phyloP scores from a whole-genome alignment of 345 rosid genomes.

The Psidium guajava region DNA sequence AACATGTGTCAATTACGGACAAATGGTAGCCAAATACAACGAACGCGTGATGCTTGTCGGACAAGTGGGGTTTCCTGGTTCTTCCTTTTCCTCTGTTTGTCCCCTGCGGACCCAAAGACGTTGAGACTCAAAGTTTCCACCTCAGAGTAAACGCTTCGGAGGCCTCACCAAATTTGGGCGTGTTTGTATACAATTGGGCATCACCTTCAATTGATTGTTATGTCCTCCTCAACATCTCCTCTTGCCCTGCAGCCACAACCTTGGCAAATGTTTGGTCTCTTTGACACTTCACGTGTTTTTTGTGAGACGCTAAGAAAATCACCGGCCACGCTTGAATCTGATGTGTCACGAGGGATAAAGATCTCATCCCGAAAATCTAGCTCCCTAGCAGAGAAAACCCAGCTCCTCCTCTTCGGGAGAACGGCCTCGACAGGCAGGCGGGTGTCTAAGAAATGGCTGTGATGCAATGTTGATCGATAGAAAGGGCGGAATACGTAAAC shows the following conservation, averaged over 20 bases:
- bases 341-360: neutral
- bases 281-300: neutral
- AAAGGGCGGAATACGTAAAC: neutral
- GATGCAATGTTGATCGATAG: no score
- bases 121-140: neutral
- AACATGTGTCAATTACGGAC: no score
- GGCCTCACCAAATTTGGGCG: neutral
- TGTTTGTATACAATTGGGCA: neutral
- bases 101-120: neutral
- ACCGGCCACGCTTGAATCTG: neutral
- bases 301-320: no score
- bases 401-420: neutral
- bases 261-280: neutral
- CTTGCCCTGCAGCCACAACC: neutral
- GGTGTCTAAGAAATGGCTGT: neutral
- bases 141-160: neutral
- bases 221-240: neutral
- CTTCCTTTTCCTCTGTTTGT: neutral
- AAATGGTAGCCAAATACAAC: neutral
- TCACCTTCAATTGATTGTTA: neutral
- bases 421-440: neutral
- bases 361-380: neutral
- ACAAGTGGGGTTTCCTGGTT: neutral
- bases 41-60: neutral
- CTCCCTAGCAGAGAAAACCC: neutral